Base-by-base conservation (phyloP, 2,329 filamentous ascomycete genomes). In the Teratosphaeriaceae sp. region DNA sequence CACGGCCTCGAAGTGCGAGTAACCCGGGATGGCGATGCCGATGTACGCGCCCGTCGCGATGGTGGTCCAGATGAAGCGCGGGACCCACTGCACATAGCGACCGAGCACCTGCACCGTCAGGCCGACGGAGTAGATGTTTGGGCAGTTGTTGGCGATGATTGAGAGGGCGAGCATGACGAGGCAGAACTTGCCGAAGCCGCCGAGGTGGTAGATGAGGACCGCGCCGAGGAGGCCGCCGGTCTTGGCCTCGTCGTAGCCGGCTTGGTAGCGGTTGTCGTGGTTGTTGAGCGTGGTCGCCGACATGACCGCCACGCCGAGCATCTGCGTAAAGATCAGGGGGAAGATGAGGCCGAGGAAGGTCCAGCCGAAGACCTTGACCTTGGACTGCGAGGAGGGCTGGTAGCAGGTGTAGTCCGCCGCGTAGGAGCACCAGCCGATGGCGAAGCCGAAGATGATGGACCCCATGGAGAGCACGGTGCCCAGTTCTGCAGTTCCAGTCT, bases 371-470 rank as follows among this genome's bases (percentile, higher is more conserved):
- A 88, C 71, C 47, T 79, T 79, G 31, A 61, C 61, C 18, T 78
- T 73, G 22, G 75, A 75, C 30, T 79, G 78, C 19, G 65, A 71
- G 2, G 72, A 68, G 0, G 84, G 84, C 55, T 88, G 85, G 64
- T 89, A 89, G 39, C 87, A 83, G 18, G 83, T 87, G 62, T 88
- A 90, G 58, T 90, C 85, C 7, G 84, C 81, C 0, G 85, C 84
- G 46, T 82, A 85, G 5, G 76, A 76, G 1, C 82, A 79, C 85
- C 86, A 92, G 43, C 85, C 77, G 2, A 84, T 81, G 15, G 80
- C 74, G 58, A 84, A 82, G 29, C 82, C 78, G 61, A 79, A 82
- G 24, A 88, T 70, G 15, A 81, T 74, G 11, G 80, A 73, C 34
- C 79, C 75, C 56, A 84, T 84, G 44, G 78, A 80, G 35, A 92